phyloP scores from a whole-genome alignment of 768 basidiomycete genomes.

The Rhodotorula sphaerocarpa region DNA sequence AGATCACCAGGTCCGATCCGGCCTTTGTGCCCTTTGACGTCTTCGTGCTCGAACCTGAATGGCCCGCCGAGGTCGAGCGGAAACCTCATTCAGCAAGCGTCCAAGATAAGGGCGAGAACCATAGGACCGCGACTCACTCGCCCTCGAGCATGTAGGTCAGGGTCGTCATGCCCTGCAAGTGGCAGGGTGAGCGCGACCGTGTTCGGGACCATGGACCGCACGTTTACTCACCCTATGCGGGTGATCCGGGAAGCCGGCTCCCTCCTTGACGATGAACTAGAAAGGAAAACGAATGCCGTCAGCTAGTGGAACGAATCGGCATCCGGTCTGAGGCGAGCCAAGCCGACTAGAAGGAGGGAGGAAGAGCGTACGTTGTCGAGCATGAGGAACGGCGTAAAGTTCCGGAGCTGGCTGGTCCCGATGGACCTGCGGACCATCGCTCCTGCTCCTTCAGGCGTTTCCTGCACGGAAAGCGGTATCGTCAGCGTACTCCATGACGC shows the following conservation, averaged over 20 bases:
- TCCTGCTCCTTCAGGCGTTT: constrained; percentile 55
- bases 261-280: constrained; percentile 63
- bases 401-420: constrained; percentile 62
- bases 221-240: constrained; percentile 49
- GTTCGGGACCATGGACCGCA: no score
- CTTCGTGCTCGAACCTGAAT: constrained; percentile 64
- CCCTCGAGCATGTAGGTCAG: constrained; percentile 76
- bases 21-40: constrained; percentile 77
- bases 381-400: constrained; percentile 86
- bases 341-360: constrained; percentile 6
- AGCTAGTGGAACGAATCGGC: no score
- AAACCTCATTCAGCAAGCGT: no score
- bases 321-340: no score
- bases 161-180: constrained; percentile 49
- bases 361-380: constrained; percentile 37
- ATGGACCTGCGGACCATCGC: constrained; percentile 79
- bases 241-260: constrained; percentile 49
- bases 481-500: no score
- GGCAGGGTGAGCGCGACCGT: no score
- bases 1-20: constrained; percentile 51
- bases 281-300: no score
- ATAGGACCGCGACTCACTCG: constrained; percentile 41
- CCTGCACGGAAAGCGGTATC: constrained; percentile 43
- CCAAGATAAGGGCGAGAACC: background rate
- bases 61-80: no score